phyloP scores from a whole-genome alignment of 345 rosid genomes.

The Turnera subulata region DNA sequence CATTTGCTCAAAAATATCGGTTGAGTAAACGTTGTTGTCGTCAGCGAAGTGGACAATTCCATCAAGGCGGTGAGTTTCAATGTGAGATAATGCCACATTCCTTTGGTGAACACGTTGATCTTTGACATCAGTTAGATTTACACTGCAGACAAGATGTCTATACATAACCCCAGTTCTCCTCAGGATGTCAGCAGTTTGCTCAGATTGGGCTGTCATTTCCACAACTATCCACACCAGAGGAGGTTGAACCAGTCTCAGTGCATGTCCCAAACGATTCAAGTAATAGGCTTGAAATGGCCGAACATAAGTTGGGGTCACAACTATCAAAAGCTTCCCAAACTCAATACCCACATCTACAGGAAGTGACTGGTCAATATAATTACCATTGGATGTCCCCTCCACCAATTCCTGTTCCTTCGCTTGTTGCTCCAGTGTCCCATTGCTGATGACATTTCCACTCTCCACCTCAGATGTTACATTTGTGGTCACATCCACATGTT shows the following conservation, averaged over 20 bases:
- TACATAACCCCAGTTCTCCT: constrained; percentile 51
- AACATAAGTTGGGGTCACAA: constrained; percentile 48
- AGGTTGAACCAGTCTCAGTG: constrained; percentile 44
- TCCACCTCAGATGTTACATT: constrained; percentile 10
- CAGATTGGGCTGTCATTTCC: constrained; percentile 53
- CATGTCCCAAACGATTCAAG: constrained; percentile 45
- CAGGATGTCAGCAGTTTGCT: constrained; percentile 47
- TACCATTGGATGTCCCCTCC: constrained; percentile 7
- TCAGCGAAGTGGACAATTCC: constrained; percentile 60
- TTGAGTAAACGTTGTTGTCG: constrained; percentile 36
- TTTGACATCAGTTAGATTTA: constrained; percentile 41
- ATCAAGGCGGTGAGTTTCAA: constrained; percentile 55
- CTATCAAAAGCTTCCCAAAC: constrained; percentile 43
- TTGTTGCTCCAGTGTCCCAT: constrained; percentile 18
- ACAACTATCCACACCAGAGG: constrained; percentile 71
- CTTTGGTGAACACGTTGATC: constrained; percentile 51
- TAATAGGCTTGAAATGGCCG: constrained; percentile 42
- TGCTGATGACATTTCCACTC: constrained; percentile 4
- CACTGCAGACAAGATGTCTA: constrained; percentile 54
- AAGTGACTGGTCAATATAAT: constrained; percentile 12
- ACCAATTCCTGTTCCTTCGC: constrained; percentile 12
- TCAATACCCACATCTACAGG: constrained; percentile 17
- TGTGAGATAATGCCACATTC: constrained; percentile 57
- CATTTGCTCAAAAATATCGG: constrained; percentile 52
- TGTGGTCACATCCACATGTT: constrained; percentile 10